Evolutionary conservation across 495 filamentous ascomycete species (phyloP), one percentile per base, ranked within the genome.

Genomic region (Aspergillus incahuasiensis): DNA sequence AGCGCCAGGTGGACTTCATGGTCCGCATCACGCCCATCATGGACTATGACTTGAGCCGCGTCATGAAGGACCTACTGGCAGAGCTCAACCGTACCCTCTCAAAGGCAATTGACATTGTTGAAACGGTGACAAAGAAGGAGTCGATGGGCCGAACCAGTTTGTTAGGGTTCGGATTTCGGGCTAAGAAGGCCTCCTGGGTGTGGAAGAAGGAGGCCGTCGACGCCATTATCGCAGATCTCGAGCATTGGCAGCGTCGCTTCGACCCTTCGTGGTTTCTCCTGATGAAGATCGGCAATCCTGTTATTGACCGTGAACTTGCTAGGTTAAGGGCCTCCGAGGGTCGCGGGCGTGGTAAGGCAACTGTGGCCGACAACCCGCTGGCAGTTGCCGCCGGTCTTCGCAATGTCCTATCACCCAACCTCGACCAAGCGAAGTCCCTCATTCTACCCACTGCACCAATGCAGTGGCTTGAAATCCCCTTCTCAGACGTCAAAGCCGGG

Each of bases 231-330:
- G 13, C 2, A 1, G 50, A 53, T 28, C 50, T 53, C 6, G 38
- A 53, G 25, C 12, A 12, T n/a, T 53, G 50, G 50, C 50, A 53
- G 39, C 38, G 24, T 6, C 20, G n/a, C 2, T 53, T 53, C 12
- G 50, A 53, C 13, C 50, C 50, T 5, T 53, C 50, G 6, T 53
- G 50, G 50, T 53, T 40, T 11, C 16, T 53, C 0, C 38, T 53
- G 22, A 53, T 53, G n/a, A 32, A 32, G 13, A 34, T 34, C 11
- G 38, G 22, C 5, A 43, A 7, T 7, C 50, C 50, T 18, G 16
- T 40, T 20, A 20, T 53, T 13, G 50, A 53, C 24, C 18, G 28
- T 18, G 45, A 32, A 4, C 45, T 48, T 2, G 28, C 24, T 3
- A 44, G 9, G 19, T 18, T 19, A 21, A 44, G 20, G 13, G 41